phyloP scores from a whole-genome alignment of 257 asterid genomes.

The Capsicum rhomboideum region DNA sequence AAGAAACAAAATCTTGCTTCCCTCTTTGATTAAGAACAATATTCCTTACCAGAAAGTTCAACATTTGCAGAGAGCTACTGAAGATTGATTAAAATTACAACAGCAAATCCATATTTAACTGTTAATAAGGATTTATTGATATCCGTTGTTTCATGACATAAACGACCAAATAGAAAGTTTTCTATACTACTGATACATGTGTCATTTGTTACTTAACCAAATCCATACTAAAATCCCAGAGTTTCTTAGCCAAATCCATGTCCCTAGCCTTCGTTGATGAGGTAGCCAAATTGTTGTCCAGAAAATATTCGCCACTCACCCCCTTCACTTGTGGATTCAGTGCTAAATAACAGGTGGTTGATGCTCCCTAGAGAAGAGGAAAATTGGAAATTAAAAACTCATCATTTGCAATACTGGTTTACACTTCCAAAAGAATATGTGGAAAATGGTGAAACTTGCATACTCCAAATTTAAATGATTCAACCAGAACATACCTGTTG shows the following conservation, averaged over 20 bases:
- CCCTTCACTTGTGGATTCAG: conserved; percentile 63
- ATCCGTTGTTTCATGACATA: neutral
- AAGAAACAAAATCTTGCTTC: too few relatives aligned
- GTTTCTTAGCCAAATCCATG: conserved; percentile 43
- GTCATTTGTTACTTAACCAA: conserved; percentile 16
- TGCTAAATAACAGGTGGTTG: conserved; percentile 70
- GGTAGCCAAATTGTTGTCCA: conserved; percentile 47
- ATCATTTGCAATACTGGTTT: neutral
- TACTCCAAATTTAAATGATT: neutral
- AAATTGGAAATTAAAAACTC: neutral
- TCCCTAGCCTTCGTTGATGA: conserved; percentile 31
- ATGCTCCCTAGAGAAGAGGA: conserved; percentile 50
- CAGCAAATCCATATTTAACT: neutral
- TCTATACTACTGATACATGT: neutral
- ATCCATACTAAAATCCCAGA: conserved; percentile 73
- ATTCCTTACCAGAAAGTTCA: too few relatives aligned
- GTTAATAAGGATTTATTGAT: neutral
- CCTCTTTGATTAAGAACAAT: neutral
- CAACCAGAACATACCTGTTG: conserved; percentile 36
- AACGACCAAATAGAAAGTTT: neutral
- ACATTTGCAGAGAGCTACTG: neutral
- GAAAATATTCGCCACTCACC: conserved; percentile 49
- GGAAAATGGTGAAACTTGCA: neutral
- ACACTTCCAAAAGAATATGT: neutral
- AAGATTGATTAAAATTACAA: neutral